Evolutionary conservation across 768 basidiomycete genomes (phyloP).

Genomic region (Rhizopogon roseolus): DNA sequence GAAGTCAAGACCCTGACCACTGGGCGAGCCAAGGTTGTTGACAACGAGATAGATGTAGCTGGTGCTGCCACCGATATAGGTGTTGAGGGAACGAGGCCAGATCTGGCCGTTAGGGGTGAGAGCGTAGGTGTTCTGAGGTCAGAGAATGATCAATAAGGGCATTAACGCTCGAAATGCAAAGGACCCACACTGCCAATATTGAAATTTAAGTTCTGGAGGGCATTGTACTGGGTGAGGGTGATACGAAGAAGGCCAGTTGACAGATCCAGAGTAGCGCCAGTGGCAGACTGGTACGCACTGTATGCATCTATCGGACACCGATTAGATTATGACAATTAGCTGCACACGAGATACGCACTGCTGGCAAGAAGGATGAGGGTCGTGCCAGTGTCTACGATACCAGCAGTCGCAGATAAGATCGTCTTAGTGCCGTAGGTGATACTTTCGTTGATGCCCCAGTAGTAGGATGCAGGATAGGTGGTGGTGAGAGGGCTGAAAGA

Average conservation of each 20-base stretch:
- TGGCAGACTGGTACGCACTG: constrained; percentile 37
- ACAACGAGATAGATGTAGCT: constrained; percentile 35
- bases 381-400: constrained; percentile 59
- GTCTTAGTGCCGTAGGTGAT: constrained; percentile 45
- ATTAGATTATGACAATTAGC: background rate
- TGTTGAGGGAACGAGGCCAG: constrained; percentile 39
- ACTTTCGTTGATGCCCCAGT: constrained; percentile 59
- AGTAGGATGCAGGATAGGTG: constrained; percentile 39
- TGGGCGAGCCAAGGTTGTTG: constrained; percentile 30
- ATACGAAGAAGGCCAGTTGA: constrained; percentile 12
- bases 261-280: constrained; percentile 32
- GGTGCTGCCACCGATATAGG: constrained; percentile 33
- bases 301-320: constrained; percentile 28
- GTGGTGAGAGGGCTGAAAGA: constrained; percentile 38
- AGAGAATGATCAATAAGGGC: background rate
- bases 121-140: constrained; percentile 25
- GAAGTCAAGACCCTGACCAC: constrained; percentile 49
- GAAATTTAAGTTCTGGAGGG: constrained; percentile 5
- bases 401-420: constrained; percentile 43
- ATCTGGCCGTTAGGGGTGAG: constrained; percentile 40
- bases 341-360: constrained; percentile 17
- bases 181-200: constrained; percentile 1
- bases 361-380: constrained; percentile 48
- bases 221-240: constrained; percentile 3
- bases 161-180: background rate